Percentiles rank a stretch among this genome's conserved stretches.
These are phyloP conservation scores for Pseudocercospora vitis DNA, from an alignment of 2,329 filamentous ascomycete genomes.

Conservation along the genomic window DNA sequence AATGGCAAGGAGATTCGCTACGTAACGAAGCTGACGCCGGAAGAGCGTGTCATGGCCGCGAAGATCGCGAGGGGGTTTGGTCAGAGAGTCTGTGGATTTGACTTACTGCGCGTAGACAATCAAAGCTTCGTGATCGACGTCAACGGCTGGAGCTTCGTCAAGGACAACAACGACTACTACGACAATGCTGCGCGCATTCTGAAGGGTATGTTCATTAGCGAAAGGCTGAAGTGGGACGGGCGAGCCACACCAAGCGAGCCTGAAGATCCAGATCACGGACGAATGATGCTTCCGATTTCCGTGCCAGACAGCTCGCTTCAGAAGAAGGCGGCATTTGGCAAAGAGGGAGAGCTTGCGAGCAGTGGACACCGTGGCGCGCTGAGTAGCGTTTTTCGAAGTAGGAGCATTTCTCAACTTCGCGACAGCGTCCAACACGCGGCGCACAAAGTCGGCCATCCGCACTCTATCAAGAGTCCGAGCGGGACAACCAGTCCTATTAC, in stretches of 20 bases:
- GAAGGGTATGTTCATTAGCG: slow-evolving; percentile 81
- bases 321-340: slow-evolving; percentile 38
- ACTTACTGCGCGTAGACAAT: slow-evolving; percentile 81
- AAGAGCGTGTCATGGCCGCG: slow-evolving; percentile 82
- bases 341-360: slow-evolving; percentile 24
- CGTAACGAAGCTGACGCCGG: slow-evolving; percentile 76
- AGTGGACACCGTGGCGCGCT: slow-evolving; percentile 47
- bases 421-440: slow-evolving; percentile 39
- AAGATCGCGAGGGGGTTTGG: slow-evolving; percentile 91
- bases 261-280: slow-evolving; percentile 24
- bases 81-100: slow-evolving; percentile 93
- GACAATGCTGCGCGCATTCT: slow-evolving; percentile 85
- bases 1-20: slow-evolving; percentile 97
- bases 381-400: slow-evolving; percentile 63
- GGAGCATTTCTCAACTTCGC: slow-evolving; percentile 62
- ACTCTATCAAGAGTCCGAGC: slow-evolving; percentile 22
- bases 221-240: slow-evolving; percentile 63
- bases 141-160: slow-evolving; percentile 99
- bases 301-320: slow-evolving; percentile 20
- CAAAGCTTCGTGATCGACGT: slow-evolving; percentile 98
- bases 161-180: slow-evolving; percentile 98
- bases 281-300: slow-evolving; percentile 17
- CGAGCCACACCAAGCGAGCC: slow-evolving; percentile 31
- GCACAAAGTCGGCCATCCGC: slow-evolving; percentile 28
- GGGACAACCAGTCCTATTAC: slow-evolving; percentile 43